Conservation (phyloP, 257 asterid species). For the Nicotiana benthamiana region DNA sequence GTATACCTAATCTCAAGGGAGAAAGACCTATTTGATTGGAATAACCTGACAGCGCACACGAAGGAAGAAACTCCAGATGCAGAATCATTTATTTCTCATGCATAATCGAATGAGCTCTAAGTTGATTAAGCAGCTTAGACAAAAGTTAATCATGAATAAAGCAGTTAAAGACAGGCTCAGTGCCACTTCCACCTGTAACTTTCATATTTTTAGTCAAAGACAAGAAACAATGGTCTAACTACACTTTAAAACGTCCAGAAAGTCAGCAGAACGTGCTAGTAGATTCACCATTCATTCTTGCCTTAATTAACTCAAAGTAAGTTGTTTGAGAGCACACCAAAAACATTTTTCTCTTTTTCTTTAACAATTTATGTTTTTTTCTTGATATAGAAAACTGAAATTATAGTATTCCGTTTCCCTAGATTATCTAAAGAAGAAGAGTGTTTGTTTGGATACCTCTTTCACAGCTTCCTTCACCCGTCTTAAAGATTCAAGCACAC, state of each 20-base stretch:
- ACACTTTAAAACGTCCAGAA: not conserved
- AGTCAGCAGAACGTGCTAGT: not conserved
- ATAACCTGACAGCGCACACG: not conserved
- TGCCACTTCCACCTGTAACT: not conserved
- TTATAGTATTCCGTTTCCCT: not conserved
- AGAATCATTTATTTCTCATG: not conserved
- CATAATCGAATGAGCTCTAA: not conserved
- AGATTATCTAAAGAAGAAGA: not conserved
- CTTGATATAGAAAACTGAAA: not conserved
- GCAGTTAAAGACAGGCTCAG: not conserved
- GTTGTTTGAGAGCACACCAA: not conserved
- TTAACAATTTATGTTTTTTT: not conserved
- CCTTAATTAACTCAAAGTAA: not conserved
- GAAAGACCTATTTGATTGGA: not conserved
- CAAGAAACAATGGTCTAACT: not conserved
- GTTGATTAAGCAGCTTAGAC: not conserved
- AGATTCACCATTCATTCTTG: not conserved
- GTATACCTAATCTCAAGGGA: not conserved
- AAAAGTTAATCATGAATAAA: not conserved
- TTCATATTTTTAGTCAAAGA: not conserved
- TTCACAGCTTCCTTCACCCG: conserved; percentile 91
- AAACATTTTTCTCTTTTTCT: not conserved
- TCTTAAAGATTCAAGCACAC: conserved; percentile 64
- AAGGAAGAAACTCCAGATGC: not conserved
- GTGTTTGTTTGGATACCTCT: conserved; percentile 49